phyloP scores from a whole-genome alignment of 192 early-diverging fungal species.

The Podila epigama region DNA sequence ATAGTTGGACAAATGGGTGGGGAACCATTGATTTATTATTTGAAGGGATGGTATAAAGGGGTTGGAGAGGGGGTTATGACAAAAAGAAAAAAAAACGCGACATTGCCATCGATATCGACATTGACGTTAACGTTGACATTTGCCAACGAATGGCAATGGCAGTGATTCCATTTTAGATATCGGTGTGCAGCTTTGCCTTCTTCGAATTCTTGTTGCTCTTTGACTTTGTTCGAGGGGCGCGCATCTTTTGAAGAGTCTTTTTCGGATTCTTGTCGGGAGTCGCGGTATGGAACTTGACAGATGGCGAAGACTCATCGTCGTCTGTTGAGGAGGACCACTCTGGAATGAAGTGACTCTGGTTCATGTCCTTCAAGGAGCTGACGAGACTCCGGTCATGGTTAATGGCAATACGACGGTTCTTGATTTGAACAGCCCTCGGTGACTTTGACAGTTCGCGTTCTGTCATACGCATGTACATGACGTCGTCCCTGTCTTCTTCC shows the following conservation, averaged over 20 bases:
- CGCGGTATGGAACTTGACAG: neutral
- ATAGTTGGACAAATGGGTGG: too few species aligned
- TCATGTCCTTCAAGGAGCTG: constrained; percentile 8
- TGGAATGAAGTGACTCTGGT: constrained; percentile 4
- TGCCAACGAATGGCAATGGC: too few species aligned
- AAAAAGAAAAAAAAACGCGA: too few species aligned
- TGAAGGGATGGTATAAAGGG: too few species aligned
- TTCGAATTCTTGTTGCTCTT: constrained; percentile 3
- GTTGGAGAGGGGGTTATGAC: too few species aligned
- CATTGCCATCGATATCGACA: too few species aligned
- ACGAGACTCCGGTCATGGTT: constrained; percentile 17
- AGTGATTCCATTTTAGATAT: neutral
- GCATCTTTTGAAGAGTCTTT: neutral
- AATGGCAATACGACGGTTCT: constrained; percentile 20
- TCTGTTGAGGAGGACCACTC: neutral
- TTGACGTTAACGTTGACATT: too few species aligned
- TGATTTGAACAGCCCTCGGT: constrained; percentile 21
- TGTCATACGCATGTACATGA: constrained; percentile 32
- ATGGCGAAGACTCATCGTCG: constrained; percentile 3
- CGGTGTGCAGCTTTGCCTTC: neutral
- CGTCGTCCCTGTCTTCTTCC: neutral
- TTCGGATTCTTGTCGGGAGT: too few species aligned
- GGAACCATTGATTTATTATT: too few species aligned
- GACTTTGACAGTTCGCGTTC: constrained; percentile 42
- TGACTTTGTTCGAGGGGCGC: neutral